Base-by-base conservation (phyloP, 192 early-diverging fungal genomes). In the Physocladia obscura region DNA sequence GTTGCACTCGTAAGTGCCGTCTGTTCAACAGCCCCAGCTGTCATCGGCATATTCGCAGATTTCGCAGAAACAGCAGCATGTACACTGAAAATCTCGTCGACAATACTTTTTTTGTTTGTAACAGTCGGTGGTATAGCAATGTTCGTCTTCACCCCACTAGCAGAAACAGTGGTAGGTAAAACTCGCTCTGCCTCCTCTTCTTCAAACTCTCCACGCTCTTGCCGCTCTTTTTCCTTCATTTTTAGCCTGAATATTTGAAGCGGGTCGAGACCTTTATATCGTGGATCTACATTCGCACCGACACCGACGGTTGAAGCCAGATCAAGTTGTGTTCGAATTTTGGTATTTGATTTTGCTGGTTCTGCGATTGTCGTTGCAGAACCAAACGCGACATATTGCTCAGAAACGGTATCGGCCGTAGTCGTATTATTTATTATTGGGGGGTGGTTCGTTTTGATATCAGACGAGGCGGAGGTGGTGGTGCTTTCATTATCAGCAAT, bases 231-330 rank as follows among this genome's bases (percentile, higher is more conserved):
- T 56, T 68, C 52, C 31, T 68, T 68, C 65, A 68, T 68, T 68
- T 68, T 49, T 2, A 68, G 54, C 5, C 65, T 49, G 37, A 68
- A 68, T 1, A 68, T 57, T 44, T 68, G 65, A 24, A 68, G 21
- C 19, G 65, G 52, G 40, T 68, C 65, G 17, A 68, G 54, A 5
- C 65, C 65, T 32, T 68, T 68, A 38, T 68, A 68, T 39, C 65
- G 65, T 39, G 65, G 65, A 49, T 68, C 65, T 38, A 57, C 31
- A 31, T 15, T 59, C 1, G 57, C 34, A 36, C 24, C 57, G 57
- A 17, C 24, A 11, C 30, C 40, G n/a, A n/a, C 40, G 11, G 40
- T 44, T 44, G 40, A 44, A 8, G 40, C 40, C n/a, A 44, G 8
- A 44, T 44, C 40, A 8, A 44, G 40, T 44, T 44, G 40, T 13